phyloP scores from a whole-genome alignment of 1,139 yeast genomes.

The Taphrina flavorubra region DNA sequence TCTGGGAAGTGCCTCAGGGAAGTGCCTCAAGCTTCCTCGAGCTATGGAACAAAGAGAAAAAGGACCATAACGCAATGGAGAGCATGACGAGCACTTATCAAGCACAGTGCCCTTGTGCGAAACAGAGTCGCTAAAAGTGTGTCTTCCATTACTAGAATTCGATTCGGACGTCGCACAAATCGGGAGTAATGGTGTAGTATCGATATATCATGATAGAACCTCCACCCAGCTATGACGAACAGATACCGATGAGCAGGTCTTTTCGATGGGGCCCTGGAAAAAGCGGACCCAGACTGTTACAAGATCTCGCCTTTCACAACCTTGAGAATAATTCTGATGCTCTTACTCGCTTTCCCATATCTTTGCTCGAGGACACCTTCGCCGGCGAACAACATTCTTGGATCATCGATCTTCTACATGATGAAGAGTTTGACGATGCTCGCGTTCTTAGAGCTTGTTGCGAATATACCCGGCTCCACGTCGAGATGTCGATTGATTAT shows the following conservation, averaged over 20 bases:
- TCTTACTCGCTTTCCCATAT: constrained; percentile 21
- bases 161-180: too few relatives aligned
- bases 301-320: constrained; percentile 27
- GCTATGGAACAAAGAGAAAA: too few relatives aligned
- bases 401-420: constrained; percentile 29
- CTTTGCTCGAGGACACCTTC: constrained; percentile 14
- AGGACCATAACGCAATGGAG: too few relatives aligned
- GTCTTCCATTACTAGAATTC: too few relatives aligned
- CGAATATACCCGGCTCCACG: constrained; percentile 28
- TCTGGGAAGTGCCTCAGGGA: too few relatives aligned
- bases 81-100: too few relatives aligned
- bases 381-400: constrained; percentile 18
- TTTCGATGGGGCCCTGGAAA: constrained; percentile 33
- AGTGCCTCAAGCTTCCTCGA: too few relatives aligned
- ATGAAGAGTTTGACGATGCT: constrained; percentile 18
- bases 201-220: neutral
- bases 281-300: constrained; percentile 37
- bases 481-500: constrained; percentile 28
- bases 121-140: too few relatives aligned
- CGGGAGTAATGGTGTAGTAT: too few relatives aligned
- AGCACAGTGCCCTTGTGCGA: too few relatives aligned
- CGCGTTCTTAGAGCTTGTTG: constrained; percentile 29
- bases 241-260: neutral
- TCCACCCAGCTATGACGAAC: constrained; percentile 18
- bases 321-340: neutral